Base-by-base conservation (phyloP, 257 asterid species). In the Solanum chaucha region DNA sequence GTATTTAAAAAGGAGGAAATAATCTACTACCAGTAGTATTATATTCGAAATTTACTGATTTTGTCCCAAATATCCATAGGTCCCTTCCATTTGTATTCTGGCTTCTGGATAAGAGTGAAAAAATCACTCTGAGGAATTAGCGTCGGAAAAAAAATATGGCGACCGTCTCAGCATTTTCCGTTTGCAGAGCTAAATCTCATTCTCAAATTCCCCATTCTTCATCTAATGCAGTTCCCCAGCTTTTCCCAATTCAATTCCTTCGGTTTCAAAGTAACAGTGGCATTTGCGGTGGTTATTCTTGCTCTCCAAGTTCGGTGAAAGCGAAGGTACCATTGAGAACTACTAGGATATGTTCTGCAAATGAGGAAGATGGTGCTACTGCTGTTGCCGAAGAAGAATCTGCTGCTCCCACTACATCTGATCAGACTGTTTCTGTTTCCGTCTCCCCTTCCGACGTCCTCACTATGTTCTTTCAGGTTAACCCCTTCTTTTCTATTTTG, bases 391-490 rank as follows among this genome's bases (percentile, higher is more conserved):
- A 72, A 5, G 93, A 78, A 68, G 80, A 87, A 5, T 70, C 91
- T 30, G 55, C 91, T 46, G 70, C 91, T 14, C 86, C 93, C 4
- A 78, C 91, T 36, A 82, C 89, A 14, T 11, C 87, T 84, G 97
- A 92, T 61, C 94, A 91, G 89, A 88, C 98, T 20, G 98, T 96
- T 75, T 95, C 99, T 30, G 98, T 95, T 86, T 86, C 98, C 3
- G 96, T 94, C 67, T 95, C 98, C 70, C 94, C 98, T 82, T 96
- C 98, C 81, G 98, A 95, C 90, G 90, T 92, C 68, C 99, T 96
- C 88, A 94, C 94, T 87, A 95, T 96, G 99, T 91, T 94, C 77
- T 94, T 96, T 91, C 98, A 93, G 95, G 99, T 78, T 20, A 4
- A 4, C 28, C 24, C 26, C 8, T 72, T 72, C 28, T 72, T 72